Evolutionary conservation across 352 stramenopile genomes (phyloP).

Genomic region (Phytophthora brassicae): DNA sequence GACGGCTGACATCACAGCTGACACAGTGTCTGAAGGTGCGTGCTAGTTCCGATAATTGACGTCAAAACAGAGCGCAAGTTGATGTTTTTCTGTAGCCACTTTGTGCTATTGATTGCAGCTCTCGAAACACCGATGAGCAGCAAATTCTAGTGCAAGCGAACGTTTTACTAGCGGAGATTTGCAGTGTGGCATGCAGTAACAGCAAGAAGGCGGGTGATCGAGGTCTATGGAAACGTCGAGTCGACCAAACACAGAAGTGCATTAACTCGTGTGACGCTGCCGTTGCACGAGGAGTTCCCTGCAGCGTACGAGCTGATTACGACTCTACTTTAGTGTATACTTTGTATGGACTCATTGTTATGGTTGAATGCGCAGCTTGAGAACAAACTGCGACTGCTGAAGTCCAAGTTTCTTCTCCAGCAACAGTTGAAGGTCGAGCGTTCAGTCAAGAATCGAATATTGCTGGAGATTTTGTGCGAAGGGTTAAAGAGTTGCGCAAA

Average conservation of each 20-base stretch:
- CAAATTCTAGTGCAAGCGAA: constrained; percentile 36
- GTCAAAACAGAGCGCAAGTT: neutral
- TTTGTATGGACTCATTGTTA: constrained; percentile 7
- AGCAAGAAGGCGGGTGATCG: constrained; percentile 42
- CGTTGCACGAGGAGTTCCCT: constrained; percentile 19
- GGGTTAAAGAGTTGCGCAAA: constrained; percentile 38
- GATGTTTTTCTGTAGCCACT: constrained; percentile 28
- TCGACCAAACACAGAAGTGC: constrained; percentile 51
- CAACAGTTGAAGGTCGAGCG: constrained; percentile 49
- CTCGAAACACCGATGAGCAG: constrained; percentile 19
- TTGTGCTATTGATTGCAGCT: constrained; percentile 26
- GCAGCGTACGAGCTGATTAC: constrained; percentile 12
- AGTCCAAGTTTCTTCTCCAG: constrained; percentile 56
- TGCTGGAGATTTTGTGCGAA: constrained; percentile 54
- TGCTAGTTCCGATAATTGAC: neutral
- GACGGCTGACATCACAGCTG: constrained; percentile 43
- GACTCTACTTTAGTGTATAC: neutral
- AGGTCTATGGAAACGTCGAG: constrained; percentile 54
- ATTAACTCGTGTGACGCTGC: constrained; percentile 30
- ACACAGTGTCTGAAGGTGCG: constrained; percentile 54
- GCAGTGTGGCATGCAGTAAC: constrained; percentile 42
- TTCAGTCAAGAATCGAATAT: constrained; percentile 32
- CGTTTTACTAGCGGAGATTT: constrained; percentile 63
- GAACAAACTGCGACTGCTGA: constrained; percentile 50
- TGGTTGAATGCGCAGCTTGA: constrained; percentile 24